Percentiles rank a stretch among this genome's conserved stretches.
phyloP scores from a whole-genome alignment of 2,329 filamentous ascomycete species.

The Coniochaeta sp. region DNA sequence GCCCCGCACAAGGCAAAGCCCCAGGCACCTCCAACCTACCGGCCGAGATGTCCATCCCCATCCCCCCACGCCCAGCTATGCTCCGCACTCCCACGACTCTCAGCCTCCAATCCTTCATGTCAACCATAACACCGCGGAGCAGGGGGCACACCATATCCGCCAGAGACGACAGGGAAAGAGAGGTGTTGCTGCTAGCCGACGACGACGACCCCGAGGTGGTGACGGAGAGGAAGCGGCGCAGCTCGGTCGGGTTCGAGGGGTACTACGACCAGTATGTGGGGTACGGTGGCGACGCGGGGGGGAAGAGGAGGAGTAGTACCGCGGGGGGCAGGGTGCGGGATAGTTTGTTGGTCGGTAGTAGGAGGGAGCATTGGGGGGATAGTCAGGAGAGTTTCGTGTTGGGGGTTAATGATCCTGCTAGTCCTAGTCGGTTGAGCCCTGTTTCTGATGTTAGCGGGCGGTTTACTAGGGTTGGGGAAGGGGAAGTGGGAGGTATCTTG shows the following conservation, averaged over 20 bases:
- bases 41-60: slow-evolving; percentile 6
- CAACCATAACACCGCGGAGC: slow-evolving; percentile 14
- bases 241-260: slow-evolving; percentile 16
- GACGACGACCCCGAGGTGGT: slow-evolving; percentile 2
- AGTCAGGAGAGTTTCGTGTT: slow-evolving; percentile 25
- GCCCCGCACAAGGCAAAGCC: too few relatives aligned
- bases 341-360: slow-evolving; percentile 4
- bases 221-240: slow-evolving; percentile 9
- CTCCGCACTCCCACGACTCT: slow-evolving; percentile 20
- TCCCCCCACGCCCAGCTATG: slow-evolving; percentile 11
- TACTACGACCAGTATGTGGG: slow-evolving; percentile 16
- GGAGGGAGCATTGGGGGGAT: slow-evolving; percentile 13
- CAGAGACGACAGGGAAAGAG: slow-evolving; percentile 11
- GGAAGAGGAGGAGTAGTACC: slow-evolving; percentile 8
- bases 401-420: slow-evolving; percentile 21
- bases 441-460: slow-evolving; percentile 15
- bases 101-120: slow-evolving; percentile 21
- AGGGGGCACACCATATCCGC: slow-evolving; percentile 9
- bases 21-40: too few relatives aligned
- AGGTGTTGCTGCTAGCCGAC: slow-evolving; percentile 8
- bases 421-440: slow-evolving; percentile 17
- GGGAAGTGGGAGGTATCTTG: not conserved
- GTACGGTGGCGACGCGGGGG: slow-evolving; percentile 6
- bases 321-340: slow-evolving; percentile 3
- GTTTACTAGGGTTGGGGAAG: not conserved